Conservation (phyloP, 176 grass and related monocot species). For the Elymus sibiricus region DNA sequence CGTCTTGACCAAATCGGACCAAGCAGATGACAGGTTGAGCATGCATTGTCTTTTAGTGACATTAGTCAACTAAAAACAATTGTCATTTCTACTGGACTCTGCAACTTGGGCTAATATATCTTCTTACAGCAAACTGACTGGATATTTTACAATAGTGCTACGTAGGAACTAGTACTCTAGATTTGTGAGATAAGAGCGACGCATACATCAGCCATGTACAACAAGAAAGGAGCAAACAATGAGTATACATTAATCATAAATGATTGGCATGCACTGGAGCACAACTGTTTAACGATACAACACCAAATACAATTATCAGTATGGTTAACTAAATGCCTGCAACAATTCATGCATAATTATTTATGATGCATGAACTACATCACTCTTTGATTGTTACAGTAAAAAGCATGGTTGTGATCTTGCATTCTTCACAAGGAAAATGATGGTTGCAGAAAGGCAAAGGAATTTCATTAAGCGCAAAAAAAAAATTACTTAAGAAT, state of each 20-base stretch:
- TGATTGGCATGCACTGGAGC: neutral
- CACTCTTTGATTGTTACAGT: neutral
- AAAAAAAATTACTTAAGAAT: conserved; percentile 18
- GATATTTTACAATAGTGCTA: conserved; percentile 1
- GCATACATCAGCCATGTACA: neutral
- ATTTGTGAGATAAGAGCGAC: neutral
- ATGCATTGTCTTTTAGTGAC: neutral
- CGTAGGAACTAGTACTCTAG: neutral
- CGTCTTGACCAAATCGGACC: too few relatives aligned
- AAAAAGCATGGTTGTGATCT: neutral
- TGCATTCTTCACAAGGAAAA: neutral
- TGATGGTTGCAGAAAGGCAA: neutral
- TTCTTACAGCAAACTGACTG: conserved; percentile 2
- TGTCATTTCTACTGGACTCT: neutral
- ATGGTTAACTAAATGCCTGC: neutral
- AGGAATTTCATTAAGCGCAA: neutral
- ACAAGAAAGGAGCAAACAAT: conserved; percentile 8
- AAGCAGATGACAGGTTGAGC: too few relatives aligned
- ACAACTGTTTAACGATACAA: conserved; percentile 1
- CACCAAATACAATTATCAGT: neutral
- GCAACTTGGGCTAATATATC: neutral
- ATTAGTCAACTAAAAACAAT: conserved; percentile 1
- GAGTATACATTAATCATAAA: neutral
- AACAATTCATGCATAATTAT: neutral
- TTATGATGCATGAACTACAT: neutral